These are phyloP conservation scores for Emydomyces testavorans DNA, from an alignment of 2,329 filamentous ascomycete species.

Conservation along the genomic window DNA sequence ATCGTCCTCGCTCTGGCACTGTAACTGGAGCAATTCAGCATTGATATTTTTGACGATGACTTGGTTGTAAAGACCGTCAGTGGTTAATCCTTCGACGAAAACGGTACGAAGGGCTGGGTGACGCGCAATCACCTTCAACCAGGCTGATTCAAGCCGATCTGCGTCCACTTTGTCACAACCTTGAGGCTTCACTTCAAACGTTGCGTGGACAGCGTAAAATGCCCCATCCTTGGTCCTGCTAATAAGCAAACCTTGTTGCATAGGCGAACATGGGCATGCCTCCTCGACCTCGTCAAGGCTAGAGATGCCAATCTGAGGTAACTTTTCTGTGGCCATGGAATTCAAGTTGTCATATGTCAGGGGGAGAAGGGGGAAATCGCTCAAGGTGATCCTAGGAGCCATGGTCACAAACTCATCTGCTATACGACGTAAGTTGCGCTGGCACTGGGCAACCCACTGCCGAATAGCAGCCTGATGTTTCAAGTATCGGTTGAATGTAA, in stretches of 20 bases:
- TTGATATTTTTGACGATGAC: slow-evolving; percentile 26
- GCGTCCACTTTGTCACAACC: slow-evolving; percentile 20
- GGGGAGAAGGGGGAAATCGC: slow-evolving; percentile 37
- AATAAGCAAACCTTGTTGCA: slow-evolving; percentile 31
- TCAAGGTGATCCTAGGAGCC: slow-evolving; percentile 27
- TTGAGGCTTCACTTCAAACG: slow-evolving; percentile 25
- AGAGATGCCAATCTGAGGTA: slow-evolving; percentile 27
- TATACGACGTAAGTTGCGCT: slow-evolving; percentile 25
- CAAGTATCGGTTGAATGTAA: slow-evolving; percentile 41
- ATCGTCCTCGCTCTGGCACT: slow-evolving; percentile 23
- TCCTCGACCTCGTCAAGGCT: slow-evolving; percentile 32
- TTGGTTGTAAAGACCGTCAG: slow-evolving; percentile 26
- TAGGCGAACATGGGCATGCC: slow-evolving; percentile 31
- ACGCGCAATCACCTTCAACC: slow-evolving; percentile 24
- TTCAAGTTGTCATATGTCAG: slow-evolving; percentile 35
- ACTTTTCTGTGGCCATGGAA: slow-evolving; percentile 26
- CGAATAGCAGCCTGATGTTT: slow-evolving; percentile 33
- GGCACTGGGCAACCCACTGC: slow-evolving; percentile 35
- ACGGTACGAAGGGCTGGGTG: slow-evolving; percentile 31
- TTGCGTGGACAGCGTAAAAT: slow-evolving; percentile 31
- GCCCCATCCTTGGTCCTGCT: slow-evolving; percentile 26
- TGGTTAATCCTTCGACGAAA: slow-evolving; percentile 27
- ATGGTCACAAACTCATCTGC: slow-evolving; percentile 22
- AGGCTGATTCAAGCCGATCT: slow-evolving; percentile 22
- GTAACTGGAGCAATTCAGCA: slow-evolving; percentile 22